Evolutionary conservation across 1,139 yeast genomes (phyloP), one percentile per base, ranked within the genome.

Genomic region (Taphrina betulina): DNA sequence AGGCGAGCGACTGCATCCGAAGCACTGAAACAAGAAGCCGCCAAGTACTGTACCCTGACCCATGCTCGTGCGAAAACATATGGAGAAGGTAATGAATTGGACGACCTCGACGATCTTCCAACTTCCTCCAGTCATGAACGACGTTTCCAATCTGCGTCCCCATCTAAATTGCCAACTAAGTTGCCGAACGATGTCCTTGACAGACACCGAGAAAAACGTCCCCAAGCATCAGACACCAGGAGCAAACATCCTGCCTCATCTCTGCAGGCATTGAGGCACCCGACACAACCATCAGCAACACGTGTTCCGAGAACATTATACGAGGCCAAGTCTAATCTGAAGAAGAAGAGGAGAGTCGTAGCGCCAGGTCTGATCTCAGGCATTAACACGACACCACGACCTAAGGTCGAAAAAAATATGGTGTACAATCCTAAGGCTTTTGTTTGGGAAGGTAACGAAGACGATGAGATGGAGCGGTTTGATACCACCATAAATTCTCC

Each of bases 391-490:
- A 40, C 44, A 22, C 54, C 46, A 1, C 19, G 17, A 7, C 59
- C 63, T 4, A 48, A 58, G 37, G 42, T 68, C 12, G 63, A 63
- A 52, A 63, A 66, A 34, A 69, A 69, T 7, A 83, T 82, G 89
- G 75, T 71, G 51, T 82, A 75, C 62, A 81, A 83, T 62, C 75
- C 81, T 3, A 66, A 66, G 14, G 72, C 75, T 33, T 75, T 74
- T 58, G 69, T 70, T 38, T 83, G 89, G 89, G 88, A 82, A 65
- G 89, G 89, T 2, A 83, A 83, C 63, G n/a, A n/a, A n/a, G 85
- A 82, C 45, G 72, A 72, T 19, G 86, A 81, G 40, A 69, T 80
- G 53, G 67, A 75, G 54, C 72, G 74, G 58, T 80, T 81, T 64
- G 81, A 78, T 45, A 60, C 66, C 2, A 61, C 63, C 1, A 57